A percentile compares a stretch with the other conserved stretches of the same genome.
Evolutionary conservation across 1,284 basidiomycete species (phyloP).

Genomic region (Cutaneotrichosporon cyanovorans): DNA sequence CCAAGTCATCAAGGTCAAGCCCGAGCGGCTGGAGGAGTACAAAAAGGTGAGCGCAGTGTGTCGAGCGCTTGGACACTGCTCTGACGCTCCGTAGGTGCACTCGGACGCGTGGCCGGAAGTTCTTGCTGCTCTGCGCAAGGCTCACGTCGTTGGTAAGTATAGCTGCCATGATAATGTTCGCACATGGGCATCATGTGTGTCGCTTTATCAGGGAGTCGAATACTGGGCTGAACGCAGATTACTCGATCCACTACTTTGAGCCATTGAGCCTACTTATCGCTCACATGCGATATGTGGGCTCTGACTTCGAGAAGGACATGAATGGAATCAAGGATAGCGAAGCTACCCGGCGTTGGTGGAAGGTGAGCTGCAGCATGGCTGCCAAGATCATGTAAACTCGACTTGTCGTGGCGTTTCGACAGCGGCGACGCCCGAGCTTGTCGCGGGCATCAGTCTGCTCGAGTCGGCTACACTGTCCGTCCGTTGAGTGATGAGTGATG

Average conservation of each 20-base stretch:
- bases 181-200: neutral
- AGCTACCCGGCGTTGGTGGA: slow-evolving; percentile 68
- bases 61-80: neutral
- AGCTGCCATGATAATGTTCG: no score
- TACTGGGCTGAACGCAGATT: slow-evolving; percentile 49
- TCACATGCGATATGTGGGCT: slow-evolving; percentile 45
- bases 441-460: no score
- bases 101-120: slow-evolving; percentile 63
- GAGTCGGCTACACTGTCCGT: no score
- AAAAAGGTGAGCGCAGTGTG: slow-evolving; percentile 45
- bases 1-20: slow-evolving; percentile 68
- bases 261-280: slow-evolving; percentile 58
- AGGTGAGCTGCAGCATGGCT: no score
- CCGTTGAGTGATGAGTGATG: no score
- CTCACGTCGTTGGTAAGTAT: slow-evolving; percentile 53
- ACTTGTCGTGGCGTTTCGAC: no score
- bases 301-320: slow-evolving; percentile 63
- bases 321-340: slow-evolving; percentile 56
- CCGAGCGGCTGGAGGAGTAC: slow-evolving; percentile 59
- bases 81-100: slow-evolving; percentile 48
- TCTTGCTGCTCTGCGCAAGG: slow-evolving; percentile 57
- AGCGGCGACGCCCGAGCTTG: no score
- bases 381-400: no score
- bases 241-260: slow-evolving; percentile 64
- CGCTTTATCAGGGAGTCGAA: neutral